Percentiles rank a stretch among this genome's conserved stretches.
Evolutionary conservation across 2,329 filamentous ascomycete genomes (phyloP).

Genomic region (Aspergillus sp.): DNA sequence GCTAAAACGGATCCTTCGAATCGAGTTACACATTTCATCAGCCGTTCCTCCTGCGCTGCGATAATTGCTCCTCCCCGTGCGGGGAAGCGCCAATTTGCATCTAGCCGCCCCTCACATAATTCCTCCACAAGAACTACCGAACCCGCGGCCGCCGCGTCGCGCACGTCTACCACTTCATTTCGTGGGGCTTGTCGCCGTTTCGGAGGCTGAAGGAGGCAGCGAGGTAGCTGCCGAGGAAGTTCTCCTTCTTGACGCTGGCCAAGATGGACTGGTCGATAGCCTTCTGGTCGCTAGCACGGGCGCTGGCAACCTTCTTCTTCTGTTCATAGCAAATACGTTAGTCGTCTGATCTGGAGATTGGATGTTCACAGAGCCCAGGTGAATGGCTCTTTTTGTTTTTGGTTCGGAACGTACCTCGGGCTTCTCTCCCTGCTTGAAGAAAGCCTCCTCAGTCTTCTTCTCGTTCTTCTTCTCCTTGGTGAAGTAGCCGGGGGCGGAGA

Average conservation of each 20-base stretch:
- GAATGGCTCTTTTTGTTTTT: not conserved
- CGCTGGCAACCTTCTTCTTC: conserved; percentile 96
- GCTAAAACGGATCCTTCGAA: conserved; percentile 35
- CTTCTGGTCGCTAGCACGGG: conserved; percentile 96
- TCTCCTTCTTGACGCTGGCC: conserved; percentile 97
- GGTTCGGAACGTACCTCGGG: conserved; percentile 68
- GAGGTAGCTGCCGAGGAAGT: conserved; percentile 90
- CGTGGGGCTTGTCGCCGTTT: conserved; percentile 99
- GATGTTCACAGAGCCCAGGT: not conserved
- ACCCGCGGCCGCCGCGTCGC: conserved; percentile 39
- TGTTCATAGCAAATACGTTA: conserved; percentile 44
- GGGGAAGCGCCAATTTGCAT: conserved; percentile 34
- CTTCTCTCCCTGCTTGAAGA: conserved; percentile 99
- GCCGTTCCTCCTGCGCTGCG: conserved; percentile 32
- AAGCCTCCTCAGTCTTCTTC: conserved; percentile 98
- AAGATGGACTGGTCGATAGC: conserved; percentile 94
- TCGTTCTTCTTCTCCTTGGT: conserved; percentile 84
- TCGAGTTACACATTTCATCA: conserved; percentile 45
- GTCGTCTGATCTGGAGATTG: not conserved
- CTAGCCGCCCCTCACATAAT: conserved; percentile 38
- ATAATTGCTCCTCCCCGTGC: conserved; percentile 18
- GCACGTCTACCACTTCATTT: conserved; percentile 95
- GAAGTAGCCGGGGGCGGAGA: conserved; percentile 90
- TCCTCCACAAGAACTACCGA: conserved; percentile 43
- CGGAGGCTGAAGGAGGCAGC: conserved; percentile 95